Conservation (phyloP, 768 basidiomycete species). For the Leccinum disarticulatum region DNA sequence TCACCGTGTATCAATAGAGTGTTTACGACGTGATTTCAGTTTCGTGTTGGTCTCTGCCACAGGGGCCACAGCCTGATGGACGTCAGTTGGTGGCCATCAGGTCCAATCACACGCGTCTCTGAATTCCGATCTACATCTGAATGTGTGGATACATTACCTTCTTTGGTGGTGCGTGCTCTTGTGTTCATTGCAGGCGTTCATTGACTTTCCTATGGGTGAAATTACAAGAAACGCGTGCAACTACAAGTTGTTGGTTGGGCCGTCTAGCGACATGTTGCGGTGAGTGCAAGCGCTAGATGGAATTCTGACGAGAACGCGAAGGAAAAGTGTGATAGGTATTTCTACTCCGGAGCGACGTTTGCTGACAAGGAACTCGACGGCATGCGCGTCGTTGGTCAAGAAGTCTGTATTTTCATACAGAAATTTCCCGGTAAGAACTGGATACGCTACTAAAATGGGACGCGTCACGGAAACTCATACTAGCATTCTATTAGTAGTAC, state of each 20-base stretch:
- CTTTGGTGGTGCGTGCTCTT: no score
- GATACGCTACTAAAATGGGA: not conserved
- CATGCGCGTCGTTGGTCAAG: constrained; percentile 76
- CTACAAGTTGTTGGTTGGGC: constrained; percentile 72
- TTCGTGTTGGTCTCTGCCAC: no score
- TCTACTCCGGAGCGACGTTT: constrained; percentile 72
- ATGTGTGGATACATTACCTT: no score
- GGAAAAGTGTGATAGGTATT: constrained; percentile 52
- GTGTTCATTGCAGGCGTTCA: no score
- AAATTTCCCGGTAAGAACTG: constrained; percentile 78
- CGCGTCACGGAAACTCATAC: not conserved
- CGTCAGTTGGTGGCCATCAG: no score
- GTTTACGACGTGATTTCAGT: no score
- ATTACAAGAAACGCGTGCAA: no score
- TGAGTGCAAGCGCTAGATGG: constrained; percentile 38
- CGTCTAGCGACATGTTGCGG: constrained; percentile 84
- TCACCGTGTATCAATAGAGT: no score
- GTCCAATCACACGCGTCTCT: no score
- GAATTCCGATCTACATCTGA: no score
- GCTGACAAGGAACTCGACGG: constrained; percentile 89
- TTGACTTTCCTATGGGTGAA: no score
- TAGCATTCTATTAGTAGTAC: constrained; percentile 43
- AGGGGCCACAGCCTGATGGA: no score
- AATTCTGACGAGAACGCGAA: constrained; percentile 5
- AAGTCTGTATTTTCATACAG: constrained; percentile 85